Evolutionary conservation across 2,329 filamentous ascomycete genomes (phyloP).

Genomic region (Chalaropsis thielavioides): DNA sequence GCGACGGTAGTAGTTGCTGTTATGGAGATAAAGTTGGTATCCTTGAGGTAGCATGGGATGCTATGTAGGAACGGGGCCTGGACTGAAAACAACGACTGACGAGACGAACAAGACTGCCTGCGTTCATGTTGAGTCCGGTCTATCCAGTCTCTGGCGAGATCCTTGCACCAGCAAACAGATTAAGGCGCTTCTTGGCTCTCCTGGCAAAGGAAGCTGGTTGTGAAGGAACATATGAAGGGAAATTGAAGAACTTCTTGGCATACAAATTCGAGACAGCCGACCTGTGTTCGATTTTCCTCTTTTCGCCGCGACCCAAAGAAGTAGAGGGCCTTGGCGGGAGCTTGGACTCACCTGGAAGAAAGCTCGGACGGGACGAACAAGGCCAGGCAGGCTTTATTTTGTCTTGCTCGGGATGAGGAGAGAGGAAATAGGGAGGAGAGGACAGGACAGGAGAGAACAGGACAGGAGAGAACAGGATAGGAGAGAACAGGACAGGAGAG

Average conservation of each 20-base stretch:
- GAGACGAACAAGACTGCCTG: background rate
- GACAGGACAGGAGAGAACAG: background rate
- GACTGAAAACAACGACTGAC: background rate
- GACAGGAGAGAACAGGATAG: background rate
- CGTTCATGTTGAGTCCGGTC: background rate
- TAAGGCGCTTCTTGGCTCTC: background rate
- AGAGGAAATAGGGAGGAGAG: background rate
- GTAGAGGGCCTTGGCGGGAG: background rate
- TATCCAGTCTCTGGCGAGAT: background rate
- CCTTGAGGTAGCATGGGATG: background rate
- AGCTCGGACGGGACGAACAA: background rate
- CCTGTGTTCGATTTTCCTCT: background rate
- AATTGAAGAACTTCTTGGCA: background rate
- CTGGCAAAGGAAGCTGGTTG: background rate
- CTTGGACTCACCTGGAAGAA: background rate
- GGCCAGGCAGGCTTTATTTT: background rate
- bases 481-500: background rate
- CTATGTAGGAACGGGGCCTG: background rate
- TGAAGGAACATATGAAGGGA: conserved; percentile 3
- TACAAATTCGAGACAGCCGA: background rate
- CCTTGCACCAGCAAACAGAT: background rate
- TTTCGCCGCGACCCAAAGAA: background rate
- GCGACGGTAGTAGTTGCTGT: background rate
- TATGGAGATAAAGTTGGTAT: background rate
- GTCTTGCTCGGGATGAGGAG: background rate